phyloP scores from a whole-genome alignment of 371 early-diverging fungal genomes.

The Ordospora colligata region DNA sequence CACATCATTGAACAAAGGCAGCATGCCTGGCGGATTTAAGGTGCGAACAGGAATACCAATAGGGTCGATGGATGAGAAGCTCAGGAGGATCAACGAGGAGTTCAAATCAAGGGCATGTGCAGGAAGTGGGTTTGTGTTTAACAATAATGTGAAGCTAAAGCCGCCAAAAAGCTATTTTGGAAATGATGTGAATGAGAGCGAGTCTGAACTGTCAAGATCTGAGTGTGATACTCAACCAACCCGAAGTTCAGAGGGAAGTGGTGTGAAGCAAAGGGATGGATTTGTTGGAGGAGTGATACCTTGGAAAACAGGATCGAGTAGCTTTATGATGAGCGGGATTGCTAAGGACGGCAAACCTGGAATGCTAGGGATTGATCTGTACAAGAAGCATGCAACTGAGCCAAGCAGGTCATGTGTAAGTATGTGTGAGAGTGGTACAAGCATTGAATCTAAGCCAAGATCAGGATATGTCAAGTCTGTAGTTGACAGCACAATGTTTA shows the following conservation, averaged over 20 bases:
- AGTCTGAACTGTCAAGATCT: background rate
- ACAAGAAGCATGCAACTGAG: background rate
- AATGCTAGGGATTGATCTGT: background rate
- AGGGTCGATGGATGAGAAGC: constrained; percentile 7
- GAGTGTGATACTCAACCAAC: no score
- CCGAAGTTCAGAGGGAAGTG: background rate
- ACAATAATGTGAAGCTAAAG: background rate
- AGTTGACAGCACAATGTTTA: background rate
- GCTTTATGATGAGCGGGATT: background rate
- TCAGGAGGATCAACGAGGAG: background rate
- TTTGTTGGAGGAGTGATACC: constrained; percentile 5
- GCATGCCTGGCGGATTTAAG: background rate
- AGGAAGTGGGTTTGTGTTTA: constrained; percentile 7
- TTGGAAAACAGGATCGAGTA: background rate
- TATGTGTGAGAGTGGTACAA: background rate
- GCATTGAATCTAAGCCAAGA: background rate
- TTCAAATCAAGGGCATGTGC: background rate
- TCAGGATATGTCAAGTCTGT: background rate
- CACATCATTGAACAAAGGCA: background rate
- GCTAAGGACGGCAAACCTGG: background rate
- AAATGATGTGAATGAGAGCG: background rate
- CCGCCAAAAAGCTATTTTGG: background rate
- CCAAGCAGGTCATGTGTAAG: background rate
- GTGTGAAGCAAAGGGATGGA: background rate
- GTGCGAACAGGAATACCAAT: background rate